Evolutionary conservation across 169 alveolate genomes (phyloP), one percentile per base, ranked within the genome.

Genomic region (Eimeria sp.): DNA sequence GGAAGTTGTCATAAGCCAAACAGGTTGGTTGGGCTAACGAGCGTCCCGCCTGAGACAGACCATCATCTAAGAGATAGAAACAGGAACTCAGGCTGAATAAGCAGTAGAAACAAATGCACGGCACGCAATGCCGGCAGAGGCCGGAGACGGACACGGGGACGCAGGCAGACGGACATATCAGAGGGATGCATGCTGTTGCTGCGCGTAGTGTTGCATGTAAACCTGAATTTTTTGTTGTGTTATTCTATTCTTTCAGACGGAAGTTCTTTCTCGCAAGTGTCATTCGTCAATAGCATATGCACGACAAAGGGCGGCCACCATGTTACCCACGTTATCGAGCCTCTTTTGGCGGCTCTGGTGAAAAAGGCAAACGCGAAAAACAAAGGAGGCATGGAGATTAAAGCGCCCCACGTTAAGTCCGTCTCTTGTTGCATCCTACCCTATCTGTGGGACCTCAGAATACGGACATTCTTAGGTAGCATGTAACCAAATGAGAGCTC

Each of bases 221-320:
- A 4, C 40, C 66, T 46, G 62, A 43, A 33, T 30, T 49, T 43
- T 40, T 77, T 46, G 62, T 3, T 11, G 25, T n/a, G 16, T 11
- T 49, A 4, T 23, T 78, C 6, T 46, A 3, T 66, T 14, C n/a
- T 8, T 68, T 80, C 93, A 93, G 96, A 93, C 54, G 88, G 89
- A 64, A 82, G 96, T 37, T 62, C 68, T 56, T 99, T 99, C 96
- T 99, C 99, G 83, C 99, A 99, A 97, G 99, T 99, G 46, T 99
- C 99, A 20, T 99, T 99, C 97, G 99, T 99, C 78, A 99, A 99
- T 97, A 98, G 99, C 77, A 99, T 99, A 66, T 98, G 99, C 96
- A 99, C 99, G 37, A 97, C 99, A 49, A 99, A 99, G 96, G 99
- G 99, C 1, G 99, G 99, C 14, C 99, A 99, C 4, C 99, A 99